A percentile compares a stretch with the other conserved stretches of the same genome.
Conservation (phyloP, 345 rosid genomes). For the Limnanthes douglasii region DNA sequence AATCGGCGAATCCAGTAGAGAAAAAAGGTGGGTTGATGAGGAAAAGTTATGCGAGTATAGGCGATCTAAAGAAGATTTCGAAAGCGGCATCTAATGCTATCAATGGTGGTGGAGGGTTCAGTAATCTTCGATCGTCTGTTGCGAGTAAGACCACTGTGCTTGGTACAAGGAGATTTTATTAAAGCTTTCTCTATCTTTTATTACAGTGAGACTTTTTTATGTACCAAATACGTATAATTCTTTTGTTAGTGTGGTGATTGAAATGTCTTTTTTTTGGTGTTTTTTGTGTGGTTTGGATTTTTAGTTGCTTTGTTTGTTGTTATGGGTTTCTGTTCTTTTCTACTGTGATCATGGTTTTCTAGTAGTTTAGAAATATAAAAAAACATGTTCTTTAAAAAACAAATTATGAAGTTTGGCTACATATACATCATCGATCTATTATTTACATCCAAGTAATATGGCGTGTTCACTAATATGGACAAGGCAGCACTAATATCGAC, state of each 20-base stretch:
- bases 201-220: conserved; percentile 1
- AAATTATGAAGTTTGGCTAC: no score
- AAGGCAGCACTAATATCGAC: no score
- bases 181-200: not conserved
- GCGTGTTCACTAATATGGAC: no score
- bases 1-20: conserved; percentile 54
- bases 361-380: no score
- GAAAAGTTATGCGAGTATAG: conserved; percentile 63
- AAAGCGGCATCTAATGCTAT: conserved; percentile 38
- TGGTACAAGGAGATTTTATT: no score
- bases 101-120: conserved; percentile 26
- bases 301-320: no score
- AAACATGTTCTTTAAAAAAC: no score
- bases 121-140: conserved; percentile 4
- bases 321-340: no score
- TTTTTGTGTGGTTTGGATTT: not conserved
- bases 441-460: no score
- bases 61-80: conserved; percentile 47
- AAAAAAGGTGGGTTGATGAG: conserved; percentile 31
- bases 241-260: not conserved
- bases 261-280: not conserved
- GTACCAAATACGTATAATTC: not conserved
- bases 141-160: not conserved
- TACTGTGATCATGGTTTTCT: no score
- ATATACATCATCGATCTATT: no score